These are phyloP conservation scores for Mytilinidion resinicola DNA, from an alignment of 495 filamentous ascomycete genomes.

Conservation along the genomic window DNA sequence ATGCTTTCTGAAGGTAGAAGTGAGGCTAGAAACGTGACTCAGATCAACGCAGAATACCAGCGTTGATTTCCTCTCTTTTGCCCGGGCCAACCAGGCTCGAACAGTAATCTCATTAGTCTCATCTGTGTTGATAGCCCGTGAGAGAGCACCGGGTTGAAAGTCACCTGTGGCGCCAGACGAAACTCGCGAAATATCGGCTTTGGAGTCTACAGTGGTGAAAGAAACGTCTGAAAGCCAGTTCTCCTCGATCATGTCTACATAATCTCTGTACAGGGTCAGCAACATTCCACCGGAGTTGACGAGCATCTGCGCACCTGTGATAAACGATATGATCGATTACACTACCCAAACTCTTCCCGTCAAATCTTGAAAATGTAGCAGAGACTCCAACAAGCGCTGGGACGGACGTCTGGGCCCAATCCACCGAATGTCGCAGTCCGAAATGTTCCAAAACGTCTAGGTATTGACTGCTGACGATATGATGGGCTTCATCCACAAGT, in stretches of 20 bases:
- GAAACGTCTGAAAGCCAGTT: slow-evolving; percentile 77
- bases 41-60: slow-evolving; percentile 91
- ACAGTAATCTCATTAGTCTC: slow-evolving; percentile 75
- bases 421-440: slow-evolving; percentile 50
- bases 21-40: slow-evolving; percentile 67
- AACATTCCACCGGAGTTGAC: background rate
- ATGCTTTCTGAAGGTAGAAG: slow-evolving; percentile 62
- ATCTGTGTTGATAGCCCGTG: slow-evolving; percentile 69
- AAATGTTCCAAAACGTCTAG: slow-evolving; percentile 68
- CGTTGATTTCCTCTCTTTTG: slow-evolving; percentile 68
- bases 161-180: slow-evolving; percentile 62
- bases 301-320: slow-evolving; percentile 54
- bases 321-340: slow-evolving; percentile 96
- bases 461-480: slow-evolving; percentile 82
- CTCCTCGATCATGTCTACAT: slow-evolving; percentile 91
- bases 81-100: slow-evolving; percentile 74
- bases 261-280: slow-evolving; percentile 51
- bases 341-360: slow-evolving; percentile 79
- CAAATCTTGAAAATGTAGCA: slow-evolving; percentile 82
- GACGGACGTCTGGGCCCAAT: slow-evolving; percentile 36
- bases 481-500: slow-evolving; percentile 96
- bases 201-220: slow-evolving; percentile 86
- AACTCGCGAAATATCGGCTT: slow-evolving; percentile 67
- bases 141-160: slow-evolving; percentile 67
- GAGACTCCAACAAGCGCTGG: slow-evolving; percentile 86